phyloP scores from a whole-genome alignment of 352 stramenopile species.

The Globisporangium orthogonon region DNA sequence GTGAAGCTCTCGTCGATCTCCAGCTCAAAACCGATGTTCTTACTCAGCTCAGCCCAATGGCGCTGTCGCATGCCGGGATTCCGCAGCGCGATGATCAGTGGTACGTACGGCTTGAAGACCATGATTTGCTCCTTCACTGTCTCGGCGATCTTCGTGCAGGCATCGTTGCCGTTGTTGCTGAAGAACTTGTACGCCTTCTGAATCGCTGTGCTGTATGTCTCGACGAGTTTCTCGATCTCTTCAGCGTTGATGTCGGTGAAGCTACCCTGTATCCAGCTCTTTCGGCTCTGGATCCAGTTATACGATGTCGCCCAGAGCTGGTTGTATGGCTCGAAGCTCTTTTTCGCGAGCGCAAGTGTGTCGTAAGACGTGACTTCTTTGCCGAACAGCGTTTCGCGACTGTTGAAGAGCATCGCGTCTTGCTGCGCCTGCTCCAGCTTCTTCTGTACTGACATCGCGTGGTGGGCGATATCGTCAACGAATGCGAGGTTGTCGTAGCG shows the following conservation, averaged over 20 bases:
- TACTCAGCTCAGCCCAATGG: conserved; percentile 92
- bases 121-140: conserved; percentile 91
- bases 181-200: conserved; percentile 93
- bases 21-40: conserved; percentile 76
- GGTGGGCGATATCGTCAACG: conserved; percentile 83
- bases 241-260: conserved; percentile 91
- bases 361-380: conserved; percentile 89
- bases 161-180: conserved; percentile 79
- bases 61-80: conserved; percentile 92
- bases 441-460: conserved; percentile 81
- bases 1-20: conserved; percentile 88
- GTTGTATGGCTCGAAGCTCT: conserved; percentile 94
- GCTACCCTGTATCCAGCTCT: conserved; percentile 88
- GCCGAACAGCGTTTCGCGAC: conserved; percentile 87
- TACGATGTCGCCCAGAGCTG: conserved; percentile 89
- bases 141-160: conserved; percentile 86
- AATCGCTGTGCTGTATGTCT: conserved; percentile 80
- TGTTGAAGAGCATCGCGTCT: conserved; percentile 91
- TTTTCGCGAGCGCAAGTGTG: conserved; percentile 76
- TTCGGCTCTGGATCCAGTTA: conserved; percentile 89
- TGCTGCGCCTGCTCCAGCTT: conserved; percentile 88
- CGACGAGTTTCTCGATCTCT: conserved; percentile 88
- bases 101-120: conserved; percentile 91
- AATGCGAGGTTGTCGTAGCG: conserved; percentile 86
- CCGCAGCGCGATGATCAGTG: conserved; percentile 86